These are phyloP conservation scores for Discostella stelligera DNA, from an alignment of 352 stramenopile species.

Conservation along the genomic window DNA sequence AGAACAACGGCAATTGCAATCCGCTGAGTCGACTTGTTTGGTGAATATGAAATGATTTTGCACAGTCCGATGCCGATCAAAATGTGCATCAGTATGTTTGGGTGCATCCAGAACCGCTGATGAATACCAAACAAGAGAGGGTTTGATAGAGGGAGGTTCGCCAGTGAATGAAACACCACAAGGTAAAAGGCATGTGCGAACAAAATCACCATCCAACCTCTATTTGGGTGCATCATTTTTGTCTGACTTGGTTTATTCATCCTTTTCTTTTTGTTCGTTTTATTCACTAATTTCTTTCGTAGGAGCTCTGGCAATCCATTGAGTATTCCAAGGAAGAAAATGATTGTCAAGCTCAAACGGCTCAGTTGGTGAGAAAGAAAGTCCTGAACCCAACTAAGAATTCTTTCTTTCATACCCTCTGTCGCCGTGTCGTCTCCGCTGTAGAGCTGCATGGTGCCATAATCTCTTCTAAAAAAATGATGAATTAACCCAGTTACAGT, in stretches of 20 bases:
- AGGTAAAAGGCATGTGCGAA: conserved; percentile 88
- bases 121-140: conserved; percentile 91
- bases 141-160: conserved; percentile 91
- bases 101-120: conserved; percentile 90
- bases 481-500: conserved; percentile 87
- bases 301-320: conserved; percentile 55
- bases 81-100: conserved; percentile 89
- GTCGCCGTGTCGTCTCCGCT: conserved; percentile 74
- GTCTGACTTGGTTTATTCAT: conserved; percentile 5
- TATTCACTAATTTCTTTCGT: background rate
- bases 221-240: background rate
- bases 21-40: background rate
- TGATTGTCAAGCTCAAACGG: conserved; percentile 13
- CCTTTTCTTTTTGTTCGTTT: conserved; percentile 11
- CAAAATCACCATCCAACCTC: conserved; percentile 57
- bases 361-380: conserved; percentile 52
- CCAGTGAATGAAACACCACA: conserved; percentile 90
- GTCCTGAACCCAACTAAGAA: conserved; percentile 84
- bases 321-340: conserved; percentile 39
- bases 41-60: conserved; percentile 12
- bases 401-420: conserved; percentile 83
- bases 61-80: conserved; percentile 83
- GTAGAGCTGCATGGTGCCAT: conserved; percentile 92
- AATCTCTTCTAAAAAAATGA: conserved; percentile 90
- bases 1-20: conserved; percentile 26